Evolutionary conservation across 306 rosid genomes (phyloP), one percentile per base, ranked within the genome.

Genomic region (Vigna angularis): DNA sequence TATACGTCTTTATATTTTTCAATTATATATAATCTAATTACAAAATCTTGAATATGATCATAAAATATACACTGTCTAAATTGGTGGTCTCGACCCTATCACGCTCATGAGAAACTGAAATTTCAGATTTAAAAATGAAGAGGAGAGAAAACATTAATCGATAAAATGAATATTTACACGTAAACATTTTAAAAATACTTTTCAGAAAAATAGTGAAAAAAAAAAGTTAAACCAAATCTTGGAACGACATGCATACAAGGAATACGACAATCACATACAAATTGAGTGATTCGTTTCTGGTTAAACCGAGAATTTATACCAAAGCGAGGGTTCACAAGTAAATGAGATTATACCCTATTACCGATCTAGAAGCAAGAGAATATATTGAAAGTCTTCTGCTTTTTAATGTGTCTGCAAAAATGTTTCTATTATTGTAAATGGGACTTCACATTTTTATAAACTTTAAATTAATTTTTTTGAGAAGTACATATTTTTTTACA

Each of bases 251-350:
- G 44, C 10, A 63, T 64, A 64, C n/a, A 10, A 40, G 49, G 74
- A 74, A 74, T 40, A 66, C 24, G 50, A 68, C 40, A 20, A n/a
- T 65, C 18, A 40, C 32, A 47, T 18, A 55, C 9, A 40, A 55
- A 12, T 50, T 59, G 16, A 18, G 51, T 28, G 73, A 28, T 72
- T 63, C 66, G 30, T 50, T 70, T 47, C 32, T 62, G 63, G 75
- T 47, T 66, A 53, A 80, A 47, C 71, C 7, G 55, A 53, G 70
- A 77, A 80, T 73, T 74, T 66, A 73, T 63, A 72, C 78, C 73
- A 63, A 72, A 72, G 67, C 16, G 58, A 79, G 73, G 73, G 66
- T 52, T 79, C 73, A 79, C 38, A 55, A 36, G 28, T 40, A 66
- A 66, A 57, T 34, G 79, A 66, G 75, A 55, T 59, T 59, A 67